Base-by-base conservation (phyloP, 1,139 yeast genomes). In the Geotrichum klebahnii region DNA sequence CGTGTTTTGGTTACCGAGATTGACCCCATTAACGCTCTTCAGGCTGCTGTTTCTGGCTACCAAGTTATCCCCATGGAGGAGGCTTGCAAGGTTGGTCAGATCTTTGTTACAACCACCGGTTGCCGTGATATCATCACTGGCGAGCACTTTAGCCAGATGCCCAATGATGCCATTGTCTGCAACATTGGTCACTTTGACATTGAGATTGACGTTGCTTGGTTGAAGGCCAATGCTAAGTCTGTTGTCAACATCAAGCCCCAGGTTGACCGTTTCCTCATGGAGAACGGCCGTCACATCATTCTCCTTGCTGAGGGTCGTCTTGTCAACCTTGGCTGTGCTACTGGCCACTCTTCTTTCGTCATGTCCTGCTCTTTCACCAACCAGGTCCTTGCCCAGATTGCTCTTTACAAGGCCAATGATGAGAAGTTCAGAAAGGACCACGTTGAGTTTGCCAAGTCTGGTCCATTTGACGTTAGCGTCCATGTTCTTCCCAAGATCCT, bases 291-390 rank as follows among this genome's bases (percentile, higher is more conserved):
- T 73, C 98, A 92, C 80, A 71, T 92, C 69, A 90, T 92, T 77
- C 81, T 92, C 71, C 85, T 92, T 69, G 99, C 99, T 64, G 97
- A 90, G 77, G 99, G 99, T 77, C 90, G 99, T 81, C 84, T 92
- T 70, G 98, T 92, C 73, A 92, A 92, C 90, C 82, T 92, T 74
- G 99, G 99, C 67, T 94, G 98, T 79, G 99, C 98, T 72, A 94
- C 98, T 69, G 99, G 99, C 71, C 99, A 92, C 81, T 86, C 98
- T 55, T 89, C 97, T 50, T 92, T 92, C 71, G 98, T 92, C 71
- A 92, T 92, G 99, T 90, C 97, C 59, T 92, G 98, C 80, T 92
- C 98, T 55, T 92, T 92, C 95, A 88, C 97, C 66, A 92, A 92
- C 86, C 99, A 92, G 79, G 98, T 92, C 61, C 81, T 92, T 73